phyloP scores from a whole-genome alignment of 2,329 filamentous ascomycete genomes.

The Alternaria metachromatica region DNA sequence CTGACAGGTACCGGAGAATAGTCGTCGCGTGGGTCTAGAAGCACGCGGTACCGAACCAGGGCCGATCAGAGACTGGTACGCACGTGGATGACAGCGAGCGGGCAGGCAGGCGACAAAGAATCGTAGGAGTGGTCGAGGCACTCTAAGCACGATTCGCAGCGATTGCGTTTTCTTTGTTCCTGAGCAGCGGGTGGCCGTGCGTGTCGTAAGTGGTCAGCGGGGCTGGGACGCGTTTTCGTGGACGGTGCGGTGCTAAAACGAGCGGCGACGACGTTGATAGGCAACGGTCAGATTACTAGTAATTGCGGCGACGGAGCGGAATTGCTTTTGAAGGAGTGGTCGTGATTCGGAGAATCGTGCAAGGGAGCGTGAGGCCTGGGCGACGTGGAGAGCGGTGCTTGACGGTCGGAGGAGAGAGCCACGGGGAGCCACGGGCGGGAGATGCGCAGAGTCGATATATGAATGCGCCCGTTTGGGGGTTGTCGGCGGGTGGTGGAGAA shows the following conservation, averaged over 20 bases:
- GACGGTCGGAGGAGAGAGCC: conserved; percentile 17
- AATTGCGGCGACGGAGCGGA: conserved; percentile 18
- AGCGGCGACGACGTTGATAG: conserved; percentile 33
- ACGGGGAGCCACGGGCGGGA: conserved; percentile 42
- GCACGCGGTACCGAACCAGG: conserved; percentile 22
- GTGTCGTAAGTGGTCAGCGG: conserved; percentile 28
- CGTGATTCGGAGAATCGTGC: conserved; percentile 46
- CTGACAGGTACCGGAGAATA: conserved; percentile 25
- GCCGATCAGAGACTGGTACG: conserved; percentile 22
- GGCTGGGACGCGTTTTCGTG: conserved; percentile 10
- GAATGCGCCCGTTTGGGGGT: conserved; percentile 43
- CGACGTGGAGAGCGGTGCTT: conserved; percentile 19
- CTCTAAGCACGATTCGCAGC: conserved; percentile 3
- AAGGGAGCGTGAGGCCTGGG: conserved; percentile 44
- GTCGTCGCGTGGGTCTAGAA: conserved; percentile 28
- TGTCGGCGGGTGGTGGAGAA: conserved; percentile 40
- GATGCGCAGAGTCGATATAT: conserved; percentile 39
- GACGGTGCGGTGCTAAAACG: conserved; percentile 24
- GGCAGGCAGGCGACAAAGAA: conserved; percentile 26
- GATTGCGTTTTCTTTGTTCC: conserved; percentile 30
- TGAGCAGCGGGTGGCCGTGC: conserved; percentile 26
- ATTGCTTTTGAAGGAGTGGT: conserved; percentile 37
- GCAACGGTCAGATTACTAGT: conserved; percentile 26
- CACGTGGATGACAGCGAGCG: conserved; percentile 21
- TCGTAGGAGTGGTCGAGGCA: conserved; percentile 7